Conservation (phyloP, 2,329 filamentous ascomycete genomes). For the Xylariaceae sp. region DNA sequence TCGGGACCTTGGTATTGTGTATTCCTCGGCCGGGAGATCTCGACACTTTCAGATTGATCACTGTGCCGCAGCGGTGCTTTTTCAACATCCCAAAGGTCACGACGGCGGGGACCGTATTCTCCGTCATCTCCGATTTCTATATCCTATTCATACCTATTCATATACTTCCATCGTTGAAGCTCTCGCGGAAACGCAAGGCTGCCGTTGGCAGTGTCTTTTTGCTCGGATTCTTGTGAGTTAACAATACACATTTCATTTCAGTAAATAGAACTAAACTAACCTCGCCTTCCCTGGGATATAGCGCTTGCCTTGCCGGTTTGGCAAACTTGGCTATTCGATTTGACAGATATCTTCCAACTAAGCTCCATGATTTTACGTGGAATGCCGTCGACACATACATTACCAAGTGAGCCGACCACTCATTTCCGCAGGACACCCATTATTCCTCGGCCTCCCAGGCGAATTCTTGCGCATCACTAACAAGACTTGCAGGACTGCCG, state of each 20-base stretch:
- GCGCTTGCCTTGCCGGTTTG: constrained; percentile 18
- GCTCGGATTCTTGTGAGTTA: constrained; percentile 20
- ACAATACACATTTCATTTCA: not conserved
- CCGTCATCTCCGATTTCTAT: constrained; percentile 23
- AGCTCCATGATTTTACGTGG: constrained; percentile 18
- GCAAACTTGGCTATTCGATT: constrained; percentile 19
- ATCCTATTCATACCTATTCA: constrained; percentile 26
- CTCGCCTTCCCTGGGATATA: not conserved
- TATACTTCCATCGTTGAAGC: constrained; percentile 14
- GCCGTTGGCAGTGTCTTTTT: constrained; percentile 23
- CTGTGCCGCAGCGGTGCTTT: not conserved
- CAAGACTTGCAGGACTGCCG: constrained; percentile 2
- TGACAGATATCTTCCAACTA: not conserved
- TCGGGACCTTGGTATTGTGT: constrained; percentile 18
- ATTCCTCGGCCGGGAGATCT: not conserved
- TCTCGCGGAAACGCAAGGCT: constrained; percentile 21
- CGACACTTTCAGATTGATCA: not conserved
- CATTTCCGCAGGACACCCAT: not conserved
- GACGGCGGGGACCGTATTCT: constrained; percentile 18
- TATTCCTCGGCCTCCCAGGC: not conserved
- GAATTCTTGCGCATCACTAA: not conserved
- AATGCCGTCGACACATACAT: constrained; percentile 20
- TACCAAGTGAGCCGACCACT: constrained; percentile 14
- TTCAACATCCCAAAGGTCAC: not conserved
- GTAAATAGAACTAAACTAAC: not conserved